Percentiles rank a stretch among this genome's conserved stretches.
phyloP scores from a whole-genome alignment of 495 filamentous ascomycete genomes.

The Penicillium atrosanguineum region DNA sequence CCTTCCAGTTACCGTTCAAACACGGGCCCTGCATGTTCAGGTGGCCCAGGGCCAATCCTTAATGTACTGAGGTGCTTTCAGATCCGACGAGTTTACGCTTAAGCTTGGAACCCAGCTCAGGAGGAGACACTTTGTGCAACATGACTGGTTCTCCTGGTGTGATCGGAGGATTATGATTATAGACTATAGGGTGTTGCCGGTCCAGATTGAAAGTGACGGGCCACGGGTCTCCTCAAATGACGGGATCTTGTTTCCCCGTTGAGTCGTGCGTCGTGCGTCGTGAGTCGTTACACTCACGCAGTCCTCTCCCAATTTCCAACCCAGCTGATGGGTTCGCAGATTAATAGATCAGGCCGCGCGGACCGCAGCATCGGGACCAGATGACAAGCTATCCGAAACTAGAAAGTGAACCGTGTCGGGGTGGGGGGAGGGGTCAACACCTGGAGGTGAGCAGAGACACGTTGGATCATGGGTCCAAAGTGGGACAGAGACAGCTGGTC shows the following conservation, averaged over 20 bases:
- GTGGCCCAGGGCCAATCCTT: slow-evolving; percentile 7
- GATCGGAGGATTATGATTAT: slow-evolving; percentile 26
- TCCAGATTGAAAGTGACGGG: slow-evolving; percentile 18
- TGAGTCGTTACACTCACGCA: not conserved
- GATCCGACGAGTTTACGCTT: not conserved
- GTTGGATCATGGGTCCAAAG: slow-evolving; percentile 17
- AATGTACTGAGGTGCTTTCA: slow-evolving; percentile 9
- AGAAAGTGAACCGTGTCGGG: not conserved
- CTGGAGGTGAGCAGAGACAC: slow-evolving; percentile 7
- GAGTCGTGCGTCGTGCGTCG: too few relatives aligned
- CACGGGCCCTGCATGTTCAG: not conserved
- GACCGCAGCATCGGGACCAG: slow-evolving; percentile 16
- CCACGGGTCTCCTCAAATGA: slow-evolving; percentile 12
- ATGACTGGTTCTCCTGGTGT: slow-evolving; percentile 8
- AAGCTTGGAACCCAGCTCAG: slow-evolving; percentile 18
- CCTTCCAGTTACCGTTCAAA: not conserved
- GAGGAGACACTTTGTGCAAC: slow-evolving; percentile 14
- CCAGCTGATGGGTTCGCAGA: slow-evolving; percentile 2
- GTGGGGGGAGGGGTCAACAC: not conserved
- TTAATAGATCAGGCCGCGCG: slow-evolving; percentile 5
- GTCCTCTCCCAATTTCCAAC: not conserved
- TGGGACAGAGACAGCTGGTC: slow-evolving; percentile 6
- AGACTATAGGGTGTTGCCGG: slow-evolving; percentile 7
- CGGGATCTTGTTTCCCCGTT: not conserved
- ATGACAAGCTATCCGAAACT: slow-evolving; percentile 8